Evolutionary conservation across 805 yeast genomes (phyloP).

Genomic region (Kodamaea kakaduensis): DNA sequence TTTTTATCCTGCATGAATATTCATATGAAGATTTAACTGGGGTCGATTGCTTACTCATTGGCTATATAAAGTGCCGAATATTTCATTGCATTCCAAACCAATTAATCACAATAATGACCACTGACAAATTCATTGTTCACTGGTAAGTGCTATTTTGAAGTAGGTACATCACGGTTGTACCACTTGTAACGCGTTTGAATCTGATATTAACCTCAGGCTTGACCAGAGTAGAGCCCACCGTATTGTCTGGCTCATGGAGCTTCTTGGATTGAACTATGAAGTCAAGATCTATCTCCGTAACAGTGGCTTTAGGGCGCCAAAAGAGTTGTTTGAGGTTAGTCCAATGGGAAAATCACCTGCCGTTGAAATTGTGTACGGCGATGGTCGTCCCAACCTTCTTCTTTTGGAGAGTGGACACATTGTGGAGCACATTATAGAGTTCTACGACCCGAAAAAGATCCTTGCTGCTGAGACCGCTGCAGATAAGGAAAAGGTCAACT

Average conservation of each 20-base stretch:
- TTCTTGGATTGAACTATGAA: constrained; percentile 53
- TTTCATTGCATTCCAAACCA: background rate
- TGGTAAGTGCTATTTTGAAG: constrained; percentile 18
- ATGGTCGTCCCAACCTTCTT: constrained; percentile 32
- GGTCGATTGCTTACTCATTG: too few species aligned
- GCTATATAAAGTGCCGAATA: background rate
- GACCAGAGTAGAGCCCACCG: constrained; percentile 58
- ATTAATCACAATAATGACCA: constrained; percentile 6
- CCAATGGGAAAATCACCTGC: constrained; percentile 66
- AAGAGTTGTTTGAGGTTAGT: constrained; percentile 48
- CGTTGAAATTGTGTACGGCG: constrained; percentile 37
- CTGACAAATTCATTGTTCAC: constrained; percentile 24
- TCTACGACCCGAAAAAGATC: constrained; percentile 30
- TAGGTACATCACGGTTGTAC: too few species aligned
- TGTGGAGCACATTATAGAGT: constrained; percentile 31
- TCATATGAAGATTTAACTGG: too few species aligned
- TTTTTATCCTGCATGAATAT: too few species aligned
- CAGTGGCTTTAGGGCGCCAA: constrained; percentile 36
- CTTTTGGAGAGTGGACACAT: constrained; percentile 38
- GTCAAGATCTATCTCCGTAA: constrained; percentile 51
- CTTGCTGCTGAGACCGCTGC: constrained; percentile 21
- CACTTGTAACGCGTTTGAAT: too few species aligned
- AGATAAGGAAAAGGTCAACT: constrained; percentile 42
- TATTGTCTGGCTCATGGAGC: constrained; percentile 60
- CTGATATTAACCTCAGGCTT: too few species aligned